Conservation (phyloP, 1,284 basidiomycete species). For the Omphalotus olearius region DNA sequence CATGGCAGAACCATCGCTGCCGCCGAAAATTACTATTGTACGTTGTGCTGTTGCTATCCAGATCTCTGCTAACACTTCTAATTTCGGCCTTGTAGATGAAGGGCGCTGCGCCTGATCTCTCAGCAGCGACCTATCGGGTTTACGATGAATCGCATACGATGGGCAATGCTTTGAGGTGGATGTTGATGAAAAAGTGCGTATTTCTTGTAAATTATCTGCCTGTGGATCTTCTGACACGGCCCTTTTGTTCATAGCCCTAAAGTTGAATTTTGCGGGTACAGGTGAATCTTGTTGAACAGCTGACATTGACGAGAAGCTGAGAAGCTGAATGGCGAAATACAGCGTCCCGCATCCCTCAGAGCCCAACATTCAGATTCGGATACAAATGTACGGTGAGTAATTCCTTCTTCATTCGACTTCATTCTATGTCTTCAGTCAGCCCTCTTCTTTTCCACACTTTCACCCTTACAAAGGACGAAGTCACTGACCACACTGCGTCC, state of each 20-base stretch:
- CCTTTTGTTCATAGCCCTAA: constrained; percentile 65
- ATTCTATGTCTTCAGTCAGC: too few species aligned
- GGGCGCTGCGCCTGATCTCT: constrained; percentile 79
- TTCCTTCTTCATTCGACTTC: too few species aligned
- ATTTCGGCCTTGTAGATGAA: constrained; percentile 38
- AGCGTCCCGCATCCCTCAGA: constrained; percentile 31
- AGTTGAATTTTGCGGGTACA: constrained; percentile 98
- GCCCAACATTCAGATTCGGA: constrained; percentile 90
- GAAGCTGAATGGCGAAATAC: background rate
- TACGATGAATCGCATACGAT: constrained; percentile 94
- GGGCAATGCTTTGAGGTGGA: constrained; percentile 93
- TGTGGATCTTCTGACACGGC: background rate
- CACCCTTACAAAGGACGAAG: too few species aligned
- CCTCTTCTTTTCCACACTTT: too few species aligned
- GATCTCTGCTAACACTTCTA: constrained; percentile 20
- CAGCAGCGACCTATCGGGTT: constrained; percentile 90
- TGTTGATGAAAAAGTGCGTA: constrained; percentile 96
- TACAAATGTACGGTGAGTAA: constrained; percentile 96
- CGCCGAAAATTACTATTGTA: too few species aligned
- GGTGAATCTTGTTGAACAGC: constrained; percentile 40
- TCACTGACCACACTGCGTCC: background rate
- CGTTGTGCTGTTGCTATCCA: too few species aligned
- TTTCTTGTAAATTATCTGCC: too few species aligned
- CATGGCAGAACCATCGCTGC: too few species aligned
- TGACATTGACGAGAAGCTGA: background rate